Base-by-base conservation (phyloP, 2,329 filamentous ascomycete species). In the Hymenoscyphus repandus region DNA sequence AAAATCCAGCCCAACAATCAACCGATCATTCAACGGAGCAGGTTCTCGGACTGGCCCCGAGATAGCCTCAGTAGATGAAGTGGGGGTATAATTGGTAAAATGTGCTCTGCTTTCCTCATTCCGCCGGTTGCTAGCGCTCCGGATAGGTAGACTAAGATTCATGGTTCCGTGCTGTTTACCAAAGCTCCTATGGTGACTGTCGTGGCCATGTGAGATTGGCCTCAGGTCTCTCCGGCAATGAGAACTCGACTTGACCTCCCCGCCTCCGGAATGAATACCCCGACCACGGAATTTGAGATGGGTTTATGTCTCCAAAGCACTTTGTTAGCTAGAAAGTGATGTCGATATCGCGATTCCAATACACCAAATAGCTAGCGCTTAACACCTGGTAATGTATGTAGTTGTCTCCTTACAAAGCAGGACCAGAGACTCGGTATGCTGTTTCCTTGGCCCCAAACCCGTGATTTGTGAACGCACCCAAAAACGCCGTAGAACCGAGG, bases 1-100 rank as follows among this genome's bases (percentile, higher is more conserved):
- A 70, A 91, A 91, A 66, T 91, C 88, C 6, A 91, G 81, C 6
- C 86, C 88, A 32, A 91, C 85, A 59, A 90, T 86, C 58, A 90
- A 69, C 49, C 83, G 76, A 64, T 89, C 85, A 57, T 71, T 76
- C 42, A 75, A 65, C 10, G 76, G 71, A 30, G 74, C 68, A 50
- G 75, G 71, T 59, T 81, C 78, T 60, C 74, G 69, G 22, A 81
- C 72, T 12, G 80, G 79, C 3, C 79, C 79, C 63, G 81, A 78
- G 68, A 84, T 82, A 41, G 80, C 80, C 64, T 84, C 80, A 1
- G 80, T 77, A 17, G 78, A 78, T 33, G 78, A 77, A 22, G 74
- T 72, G 40, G 76, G 72, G 10, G 78, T 76, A 60, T 78, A 76
- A 37, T 61, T 63, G 31, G 53, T 59, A 47, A 61, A 63, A 43